Evolutionary conservation across 805 yeast species (phyloP).

Genomic region (Saturnispora sekii): DNA sequence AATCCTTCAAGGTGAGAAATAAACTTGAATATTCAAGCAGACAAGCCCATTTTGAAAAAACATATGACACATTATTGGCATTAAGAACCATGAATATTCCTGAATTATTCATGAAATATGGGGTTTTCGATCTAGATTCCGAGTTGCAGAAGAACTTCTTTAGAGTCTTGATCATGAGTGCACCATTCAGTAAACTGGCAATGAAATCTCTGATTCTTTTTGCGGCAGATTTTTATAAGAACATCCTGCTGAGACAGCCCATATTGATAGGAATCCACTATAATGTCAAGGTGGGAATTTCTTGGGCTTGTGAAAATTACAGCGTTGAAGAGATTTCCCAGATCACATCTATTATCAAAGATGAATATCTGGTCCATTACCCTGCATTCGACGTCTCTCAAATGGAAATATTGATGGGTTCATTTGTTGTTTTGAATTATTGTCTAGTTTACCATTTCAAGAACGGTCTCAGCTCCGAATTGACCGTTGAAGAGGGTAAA

Average conservation of each 20-base stretch:
- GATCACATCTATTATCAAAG: conserved; percentile 5
- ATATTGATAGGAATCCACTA: conserved; percentile 3
- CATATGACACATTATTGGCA: neutral
- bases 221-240: conserved; percentile 9
- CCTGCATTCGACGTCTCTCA: neutral
- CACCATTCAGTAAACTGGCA: conserved; percentile 8
- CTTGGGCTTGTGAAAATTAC: conserved; percentile 6
- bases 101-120: neutral
- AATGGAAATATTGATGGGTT: conserved; percentile 1
- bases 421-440: conserved; percentile 6
- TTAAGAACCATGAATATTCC: neutral
- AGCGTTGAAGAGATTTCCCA: conserved; percentile 3
- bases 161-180: neutral
- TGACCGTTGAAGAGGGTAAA: conserved; percentile 3
- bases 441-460: conserved; percentile 12
- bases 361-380: conserved; percentile 7
- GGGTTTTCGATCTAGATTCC: conserved; percentile 1
- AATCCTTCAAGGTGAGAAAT: conserved; percentile 1
- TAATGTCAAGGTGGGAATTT: conserved; percentile 4
- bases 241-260: conserved; percentile 8
- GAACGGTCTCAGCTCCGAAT: conserved; percentile 5
- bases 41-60: neutral
- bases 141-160: neutral
- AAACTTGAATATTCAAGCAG: neutral
- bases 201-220: conserved; percentile 5